Evolutionary conservation across 495 filamentous ascomycete genomes (phyloP).

Genomic region (Collariella sp.): DNA sequence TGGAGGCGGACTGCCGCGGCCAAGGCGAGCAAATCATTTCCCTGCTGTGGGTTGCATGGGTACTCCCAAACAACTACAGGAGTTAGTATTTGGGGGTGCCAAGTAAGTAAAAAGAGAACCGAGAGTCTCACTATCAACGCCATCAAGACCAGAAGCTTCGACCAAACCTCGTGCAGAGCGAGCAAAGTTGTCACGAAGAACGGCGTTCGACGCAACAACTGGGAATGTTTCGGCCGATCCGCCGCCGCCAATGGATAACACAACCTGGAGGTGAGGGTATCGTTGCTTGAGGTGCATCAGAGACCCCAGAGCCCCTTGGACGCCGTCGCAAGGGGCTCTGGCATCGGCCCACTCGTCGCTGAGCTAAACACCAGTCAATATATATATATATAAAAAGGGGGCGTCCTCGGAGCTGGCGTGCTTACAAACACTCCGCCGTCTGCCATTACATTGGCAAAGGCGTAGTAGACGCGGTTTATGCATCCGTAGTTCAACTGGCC

Average conservation of each 20-base stretch:
- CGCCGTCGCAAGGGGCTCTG: conserved; percentile 69
- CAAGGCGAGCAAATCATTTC: conserved; percentile 63
- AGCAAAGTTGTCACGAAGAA: conserved; percentile 61
- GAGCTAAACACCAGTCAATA: conserved; percentile 43
- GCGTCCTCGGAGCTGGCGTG: too few species aligned
- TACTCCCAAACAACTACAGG: conserved; percentile 83
- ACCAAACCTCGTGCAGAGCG: conserved; percentile 62
- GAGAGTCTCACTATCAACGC: conserved; percentile 64
- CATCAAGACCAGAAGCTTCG: conserved; percentile 69
- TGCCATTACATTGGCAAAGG: conserved; percentile 73
- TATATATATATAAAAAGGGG: too few species aligned
- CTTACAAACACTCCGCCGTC: conserved; percentile 78
- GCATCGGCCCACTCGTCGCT: conserved; percentile 82
- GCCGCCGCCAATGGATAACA: conserved; percentile 83
- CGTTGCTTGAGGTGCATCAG: conserved; percentile 66
- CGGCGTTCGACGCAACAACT: conserved; percentile 54
- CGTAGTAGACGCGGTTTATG: conserved; percentile 76
- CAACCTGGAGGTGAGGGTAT: conserved; percentile 66
- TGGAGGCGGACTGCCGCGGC: conserved; percentile 59
- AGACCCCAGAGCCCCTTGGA: conserved; percentile 67
- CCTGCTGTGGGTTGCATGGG: conserved; percentile 59
- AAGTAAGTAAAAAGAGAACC: neutral
- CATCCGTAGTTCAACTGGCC: conserved; percentile 59
- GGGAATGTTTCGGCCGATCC: conserved; percentile 73
- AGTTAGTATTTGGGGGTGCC: conserved; percentile 6